Conservation (phyloP, 306 rosid species). For the Fagus sylvatica region DNA sequence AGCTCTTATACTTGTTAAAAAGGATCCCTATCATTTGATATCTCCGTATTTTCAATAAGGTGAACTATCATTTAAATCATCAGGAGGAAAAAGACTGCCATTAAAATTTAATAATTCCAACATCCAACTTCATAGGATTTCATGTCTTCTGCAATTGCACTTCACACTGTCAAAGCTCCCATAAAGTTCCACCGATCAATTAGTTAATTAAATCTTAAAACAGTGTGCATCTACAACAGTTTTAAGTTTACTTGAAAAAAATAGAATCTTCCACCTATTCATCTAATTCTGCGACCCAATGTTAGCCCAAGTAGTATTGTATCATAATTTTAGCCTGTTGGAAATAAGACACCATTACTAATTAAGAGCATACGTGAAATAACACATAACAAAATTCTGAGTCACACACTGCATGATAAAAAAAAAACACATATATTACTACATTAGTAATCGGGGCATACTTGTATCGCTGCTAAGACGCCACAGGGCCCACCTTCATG, state of each 20-base stretch:
- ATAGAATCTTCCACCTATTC: background rate
- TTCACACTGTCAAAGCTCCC: background rate
- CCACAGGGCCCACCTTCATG: constrained; percentile 99
- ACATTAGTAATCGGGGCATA: constrained; percentile 43
- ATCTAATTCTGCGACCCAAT: background rate
- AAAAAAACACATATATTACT: constrained; percentile 21
- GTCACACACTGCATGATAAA: constrained; percentile 19
- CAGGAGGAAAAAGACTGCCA: background rate
- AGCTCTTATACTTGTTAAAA: background rate
- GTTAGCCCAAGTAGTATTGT: background rate
- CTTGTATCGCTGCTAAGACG: constrained; percentile 97
- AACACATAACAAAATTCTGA: constrained; percentile 3
- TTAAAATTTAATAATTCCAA: background rate
- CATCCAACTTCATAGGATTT: background rate
- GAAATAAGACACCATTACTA: background rate
- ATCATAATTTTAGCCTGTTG: background rate
- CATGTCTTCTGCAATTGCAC: constrained; percentile 1
- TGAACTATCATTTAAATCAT: background rate
- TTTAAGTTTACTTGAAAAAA: background rate
- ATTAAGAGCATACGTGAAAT: background rate
- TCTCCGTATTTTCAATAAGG: background rate
- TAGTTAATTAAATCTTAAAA: background rate
- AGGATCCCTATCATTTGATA: background rate
- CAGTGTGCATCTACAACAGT: background rate
- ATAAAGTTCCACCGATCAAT: background rate